These are phyloP conservation scores for Physcomitrellopsis africana DNA, from an alignment of 225 moss, liverwort and hornwort genomes.

Conservation along the genomic window DNA sequence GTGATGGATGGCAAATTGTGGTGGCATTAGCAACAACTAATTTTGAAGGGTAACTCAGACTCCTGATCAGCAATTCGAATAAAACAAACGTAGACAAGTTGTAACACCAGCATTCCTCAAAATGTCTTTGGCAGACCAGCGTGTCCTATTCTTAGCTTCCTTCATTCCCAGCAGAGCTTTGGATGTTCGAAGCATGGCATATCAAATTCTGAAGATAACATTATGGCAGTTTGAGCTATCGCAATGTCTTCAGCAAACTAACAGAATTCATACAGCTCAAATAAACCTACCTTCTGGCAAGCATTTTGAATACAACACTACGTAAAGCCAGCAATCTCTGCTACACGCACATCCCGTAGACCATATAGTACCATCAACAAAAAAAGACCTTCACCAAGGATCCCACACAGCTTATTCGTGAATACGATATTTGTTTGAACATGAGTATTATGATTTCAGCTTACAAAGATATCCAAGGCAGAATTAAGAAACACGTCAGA, in stretches of 20 bases:
- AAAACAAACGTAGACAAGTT: too few species aligned
- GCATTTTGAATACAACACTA: not conserved
- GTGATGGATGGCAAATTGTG: too few species aligned
- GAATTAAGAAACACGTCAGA: not conserved
- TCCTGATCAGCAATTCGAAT: too few species aligned
- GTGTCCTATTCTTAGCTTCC: not conserved
- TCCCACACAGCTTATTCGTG: not conserved
- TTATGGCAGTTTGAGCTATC: not conserved
- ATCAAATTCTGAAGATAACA: not conserved
- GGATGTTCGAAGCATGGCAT: not conserved
- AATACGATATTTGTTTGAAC: not conserved
- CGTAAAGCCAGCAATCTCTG: not conserved
- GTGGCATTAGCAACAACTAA: too few species aligned
- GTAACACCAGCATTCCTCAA: not conserved
- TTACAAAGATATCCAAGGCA: not conserved
- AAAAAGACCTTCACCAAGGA: not conserved
- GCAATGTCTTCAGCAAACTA: not conserved
- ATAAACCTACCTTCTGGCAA: not conserved
- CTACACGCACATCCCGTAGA: conserved; percentile 13
- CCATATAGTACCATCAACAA: conserved; percentile 1
- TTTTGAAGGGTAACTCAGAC: too few species aligned
- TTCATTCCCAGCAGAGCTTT: conserved; percentile 1
- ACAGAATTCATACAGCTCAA: conserved; percentile 18
- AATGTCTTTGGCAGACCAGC: not conserved
- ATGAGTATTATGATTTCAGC: not conserved